These are phyloP conservation scores for Orbilia oligospora DNA, from an alignment of 2,329 filamentous ascomycete species.

Conservation along the genomic window DNA sequence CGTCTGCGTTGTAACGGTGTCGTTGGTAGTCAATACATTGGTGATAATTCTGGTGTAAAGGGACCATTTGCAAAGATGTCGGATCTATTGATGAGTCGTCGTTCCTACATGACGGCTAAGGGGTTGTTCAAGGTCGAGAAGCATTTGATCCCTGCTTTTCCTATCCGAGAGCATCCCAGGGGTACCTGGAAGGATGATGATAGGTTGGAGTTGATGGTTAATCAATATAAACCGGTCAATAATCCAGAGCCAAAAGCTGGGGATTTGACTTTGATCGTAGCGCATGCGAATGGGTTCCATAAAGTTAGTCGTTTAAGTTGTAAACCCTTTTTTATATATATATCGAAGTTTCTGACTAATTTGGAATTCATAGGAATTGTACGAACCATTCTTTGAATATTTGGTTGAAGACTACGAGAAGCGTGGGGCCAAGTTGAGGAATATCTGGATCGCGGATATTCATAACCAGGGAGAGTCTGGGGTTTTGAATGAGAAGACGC, in stretches of 20 bases:
- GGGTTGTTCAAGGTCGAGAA: conserved; percentile 77
- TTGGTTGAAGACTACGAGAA: conserved; percentile 74
- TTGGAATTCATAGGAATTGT: conserved; percentile 77
- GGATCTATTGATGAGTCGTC: conserved; percentile 22
- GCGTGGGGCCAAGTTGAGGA: conserved; percentile 78
- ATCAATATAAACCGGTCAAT: conserved; percentile 86
- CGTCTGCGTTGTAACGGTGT: conserved; percentile 35
- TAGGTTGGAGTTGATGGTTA: conserved; percentile 80
- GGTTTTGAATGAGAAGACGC: conserved; percentile 79
- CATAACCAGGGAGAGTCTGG: conserved; percentile 86
- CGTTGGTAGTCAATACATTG: background rate
- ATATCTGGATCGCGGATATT: conserved; percentile 93
- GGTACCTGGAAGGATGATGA: conserved; percentile 77
- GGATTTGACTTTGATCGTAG: conserved; percentile 86
- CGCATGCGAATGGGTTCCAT: conserved; percentile 92
- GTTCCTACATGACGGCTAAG: conserved; percentile 65
- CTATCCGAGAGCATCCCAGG: conserved; percentile 85
- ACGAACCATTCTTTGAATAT: conserved; percentile 92
- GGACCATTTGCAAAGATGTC: conserved; percentile 18
- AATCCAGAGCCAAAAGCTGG: conserved; percentile 78
- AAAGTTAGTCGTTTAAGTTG: conserved; percentile 71
- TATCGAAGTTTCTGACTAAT: conserved; percentile 36
- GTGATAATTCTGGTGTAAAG: background rate
- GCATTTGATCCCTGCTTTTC: conserved; percentile 80
- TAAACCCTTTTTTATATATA: conserved; percentile 65